Evolutionary conservation across 768 basidiomycete genomes (phyloP).

Genomic region (Boletellus emodensis): DNA sequence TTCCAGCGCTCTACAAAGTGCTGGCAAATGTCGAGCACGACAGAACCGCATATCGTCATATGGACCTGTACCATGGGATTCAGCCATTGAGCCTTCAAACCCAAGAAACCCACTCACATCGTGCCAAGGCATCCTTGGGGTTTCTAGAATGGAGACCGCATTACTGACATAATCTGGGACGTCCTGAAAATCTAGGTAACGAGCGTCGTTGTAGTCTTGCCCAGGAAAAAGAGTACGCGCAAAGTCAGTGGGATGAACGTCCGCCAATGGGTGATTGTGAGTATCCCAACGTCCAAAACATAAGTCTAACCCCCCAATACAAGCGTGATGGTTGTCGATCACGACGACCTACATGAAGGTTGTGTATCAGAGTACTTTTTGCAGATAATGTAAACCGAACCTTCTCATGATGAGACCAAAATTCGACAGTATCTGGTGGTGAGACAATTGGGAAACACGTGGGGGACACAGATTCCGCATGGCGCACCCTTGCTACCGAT

Average conservation of each 20-base stretch:
- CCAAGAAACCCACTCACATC: constrained; percentile 56
- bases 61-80: constrained; percentile 50
- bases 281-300: constrained; percentile 99
- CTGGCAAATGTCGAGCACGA: constrained; percentile 86
- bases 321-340: constrained; percentile 81
- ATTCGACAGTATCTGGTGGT: constrained; percentile 62
- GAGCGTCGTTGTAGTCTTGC: constrained; percentile 90
- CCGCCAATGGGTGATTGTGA: constrained; percentile 83
- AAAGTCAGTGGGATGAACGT: constrained; percentile 88
- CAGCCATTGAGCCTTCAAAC: not conserved
- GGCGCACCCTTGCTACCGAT: constrained; percentile 67
- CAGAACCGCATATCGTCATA: constrained; percentile 77
- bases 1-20: constrained; percentile 95
- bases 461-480: not conserved
- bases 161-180: constrained; percentile 77
- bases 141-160: constrained; percentile 62
- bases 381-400: constrained; percentile 13
- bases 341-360: constrained; percentile 53
- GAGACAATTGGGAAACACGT: not conserved
- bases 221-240: constrained; percentile 83
- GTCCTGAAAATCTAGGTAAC: constrained; percentile 78
- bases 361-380: not conserved
- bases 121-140: constrained; percentile 90
- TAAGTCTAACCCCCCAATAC: constrained; percentile 91
- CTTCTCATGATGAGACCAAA: constrained; percentile 95